Evolutionary conservation across 345 rosid genomes (phyloP), one percentile per base, ranked within the genome.

Genomic region (Sonneratia alba): DNA sequence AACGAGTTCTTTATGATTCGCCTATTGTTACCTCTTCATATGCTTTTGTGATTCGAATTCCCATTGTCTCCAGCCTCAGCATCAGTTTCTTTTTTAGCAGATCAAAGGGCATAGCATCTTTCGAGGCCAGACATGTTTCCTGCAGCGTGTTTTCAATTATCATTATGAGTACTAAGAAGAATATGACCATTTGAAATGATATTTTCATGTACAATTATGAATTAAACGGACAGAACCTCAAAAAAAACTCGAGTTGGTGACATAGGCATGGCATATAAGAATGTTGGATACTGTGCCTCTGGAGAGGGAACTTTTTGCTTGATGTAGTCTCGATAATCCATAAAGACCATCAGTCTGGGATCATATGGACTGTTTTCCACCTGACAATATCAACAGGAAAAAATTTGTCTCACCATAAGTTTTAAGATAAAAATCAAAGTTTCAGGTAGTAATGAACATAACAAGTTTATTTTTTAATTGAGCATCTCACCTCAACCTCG

Each of bases 51-150:
- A 94, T 71, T 81, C 83, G 83, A 74, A 91, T 85, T 66, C 10
- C 45, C 80, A 88, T 82, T 49, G 86, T 86, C 82, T 90, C 85
- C 75, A 94, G 80, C 82, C 98, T 87, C 71, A 84, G 77, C 88
- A 81, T 66, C 75, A 94, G 95, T 81, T 87, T 91, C 80, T 74
- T 83, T 79, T 91, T 94, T 37, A 94, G 77, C 75, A 88, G 74
- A 74, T 90, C 95, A 76, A 94, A 87, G 47, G 93, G 96, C 91
- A 94, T 83, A 16, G 87, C 96, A 77, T 87, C 91, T 86, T 89
- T 92, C 27, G 99, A 92, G 70, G 99, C 99, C 83, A 90, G 81
- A 80, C 99, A 95, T 56, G 97, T 95, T 86, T 95, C 99, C 97
- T 90, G 90, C 77, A 80, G 36, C 27, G 63, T 24, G 74, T 51